Percentiles rank a stretch among this genome's conserved stretches.
Evolutionary conservation across 177 flowering plant genomes (phyloP).

Genomic region (Tripterygium wilfordii): DNA sequence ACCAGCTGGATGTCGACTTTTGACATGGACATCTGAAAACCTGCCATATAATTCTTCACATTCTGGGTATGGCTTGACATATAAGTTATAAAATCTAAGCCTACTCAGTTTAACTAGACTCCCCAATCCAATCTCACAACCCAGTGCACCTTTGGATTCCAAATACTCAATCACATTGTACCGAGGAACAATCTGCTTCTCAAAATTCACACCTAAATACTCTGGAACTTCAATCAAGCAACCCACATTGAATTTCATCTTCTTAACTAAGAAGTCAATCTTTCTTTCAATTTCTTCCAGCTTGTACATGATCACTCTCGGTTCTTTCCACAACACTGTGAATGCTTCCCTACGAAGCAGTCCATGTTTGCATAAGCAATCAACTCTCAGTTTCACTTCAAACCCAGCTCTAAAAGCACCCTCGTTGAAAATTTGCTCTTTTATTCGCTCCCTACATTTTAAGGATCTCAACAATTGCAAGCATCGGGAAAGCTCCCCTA

Average conservation of each 20-base stretch:
- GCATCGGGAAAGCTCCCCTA: constrained; percentile 72
- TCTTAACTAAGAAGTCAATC: constrained; percentile 52
- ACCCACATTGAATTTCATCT: constrained; percentile 33
- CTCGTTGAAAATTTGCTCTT: constrained; percentile 34
- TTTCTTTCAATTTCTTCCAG: constrained; percentile 60
- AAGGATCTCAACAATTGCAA: constrained; percentile 43
- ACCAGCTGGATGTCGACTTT: constrained; percentile 38
- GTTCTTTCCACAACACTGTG: constrained; percentile 67
- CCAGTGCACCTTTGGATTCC: constrained; percentile 65
- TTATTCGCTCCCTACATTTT: constrained; percentile 55
- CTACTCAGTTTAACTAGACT: constrained; percentile 57
- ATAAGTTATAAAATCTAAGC: constrained; percentile 66
- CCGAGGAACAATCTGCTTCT: constrained; percentile 82
- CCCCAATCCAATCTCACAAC: constrained; percentile 55
- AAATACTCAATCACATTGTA: constrained; percentile 67
- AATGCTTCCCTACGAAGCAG: constrained; percentile 72
- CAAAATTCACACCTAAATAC: constrained; percentile 76
- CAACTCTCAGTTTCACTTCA: constrained; percentile 67
- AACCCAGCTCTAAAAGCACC: constrained; percentile 61
- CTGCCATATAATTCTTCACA: constrained; percentile 69
- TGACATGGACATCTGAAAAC: constrained; percentile 20
- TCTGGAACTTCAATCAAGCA: constrained; percentile 70
- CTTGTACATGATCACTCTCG: constrained; percentile 55
- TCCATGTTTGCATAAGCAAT: constrained; percentile 69
- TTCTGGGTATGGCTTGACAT: constrained; percentile 92